phyloP scores from a whole-genome alignment of 148 eudicot species.

The Amaranthus palmeri region DNA sequence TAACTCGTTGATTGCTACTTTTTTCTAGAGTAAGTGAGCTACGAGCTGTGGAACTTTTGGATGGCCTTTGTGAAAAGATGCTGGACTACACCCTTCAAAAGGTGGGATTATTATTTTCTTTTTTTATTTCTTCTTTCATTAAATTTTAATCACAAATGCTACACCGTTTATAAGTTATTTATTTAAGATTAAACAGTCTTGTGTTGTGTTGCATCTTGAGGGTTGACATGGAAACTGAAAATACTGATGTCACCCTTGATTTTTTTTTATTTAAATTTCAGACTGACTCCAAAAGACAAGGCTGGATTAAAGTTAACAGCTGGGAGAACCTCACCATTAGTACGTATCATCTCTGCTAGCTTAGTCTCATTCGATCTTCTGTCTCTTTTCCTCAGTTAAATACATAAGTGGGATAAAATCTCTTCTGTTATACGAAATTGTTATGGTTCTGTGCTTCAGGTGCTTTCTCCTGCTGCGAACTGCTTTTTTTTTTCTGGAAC shows the following conservation, averaged over 20 bases:
- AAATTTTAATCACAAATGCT: constrained; percentile 8
- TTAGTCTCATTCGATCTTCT: constrained; percentile 3
- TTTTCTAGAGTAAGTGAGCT: constrained; percentile 76
- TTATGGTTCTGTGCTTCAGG: background rate
- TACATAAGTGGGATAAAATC: background rate
- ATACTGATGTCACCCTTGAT: background rate
- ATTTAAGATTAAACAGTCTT: constrained; percentile 1
- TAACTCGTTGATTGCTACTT: constrained; percentile 9
- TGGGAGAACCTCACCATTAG: constrained; percentile 76
- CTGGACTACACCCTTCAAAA: constrained; percentile 78
- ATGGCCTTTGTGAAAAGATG: constrained; percentile 97
- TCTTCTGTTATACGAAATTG: background rate
- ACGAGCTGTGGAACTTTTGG: constrained; percentile 92
- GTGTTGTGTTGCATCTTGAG: background rate
- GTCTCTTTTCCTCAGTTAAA: background rate
- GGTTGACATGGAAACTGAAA: background rate
- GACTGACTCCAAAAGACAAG: constrained; percentile 46
- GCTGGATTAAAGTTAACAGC: constrained; percentile 71
- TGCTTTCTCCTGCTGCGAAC: background rate
- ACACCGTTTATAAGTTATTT: background rate
- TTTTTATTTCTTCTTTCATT: constrained; percentile 1
- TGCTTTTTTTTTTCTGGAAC: background rate
- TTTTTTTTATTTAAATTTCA: constrained; percentile 25
- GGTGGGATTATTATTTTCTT: constrained; percentile 37
- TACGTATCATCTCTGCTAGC: constrained; percentile 33